Conservation (phyloP, 2,329 filamentous ascomycete species). For the Ceratocystis ficicola region DNA sequence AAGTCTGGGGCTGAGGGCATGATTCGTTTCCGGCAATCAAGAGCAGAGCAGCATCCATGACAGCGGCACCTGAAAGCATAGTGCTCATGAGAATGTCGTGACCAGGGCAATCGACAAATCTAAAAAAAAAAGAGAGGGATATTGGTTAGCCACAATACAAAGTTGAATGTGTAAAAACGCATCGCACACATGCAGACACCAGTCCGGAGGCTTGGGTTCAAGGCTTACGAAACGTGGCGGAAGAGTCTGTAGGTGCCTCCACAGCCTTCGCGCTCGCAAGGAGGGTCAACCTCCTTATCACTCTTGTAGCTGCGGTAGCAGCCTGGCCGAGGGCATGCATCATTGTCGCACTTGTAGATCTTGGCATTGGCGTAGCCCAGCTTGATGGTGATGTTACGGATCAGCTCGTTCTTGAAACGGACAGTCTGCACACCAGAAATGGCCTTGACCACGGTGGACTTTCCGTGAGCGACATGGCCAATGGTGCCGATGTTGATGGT, state of each 20-base stretch:
- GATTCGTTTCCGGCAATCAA: constrained; percentile 97
- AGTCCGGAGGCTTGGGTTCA: background rate
- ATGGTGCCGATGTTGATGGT: constrained; percentile 99
- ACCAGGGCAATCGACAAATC: constrained; percentile 95
- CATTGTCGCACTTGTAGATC: constrained; percentile 96
- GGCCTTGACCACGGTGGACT: constrained; percentile 97
- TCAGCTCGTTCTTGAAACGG: constrained; percentile 98
- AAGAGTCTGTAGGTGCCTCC: constrained; percentile 74
- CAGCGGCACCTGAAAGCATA: constrained; percentile 97
- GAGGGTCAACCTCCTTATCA: constrained; percentile 95
- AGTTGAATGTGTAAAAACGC: no score
- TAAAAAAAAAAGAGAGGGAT: constrained; percentile 29
- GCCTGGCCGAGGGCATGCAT: constrained; percentile 78
- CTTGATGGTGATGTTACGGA: constrained; percentile 99
- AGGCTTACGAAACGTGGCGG: constrained; percentile 81
- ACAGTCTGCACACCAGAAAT: constrained; percentile 98
- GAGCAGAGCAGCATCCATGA: constrained; percentile 97
- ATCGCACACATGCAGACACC: no score
- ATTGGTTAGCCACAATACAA: constrained; percentile 24
- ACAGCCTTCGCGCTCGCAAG: constrained; percentile 89
- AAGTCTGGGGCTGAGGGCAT: constrained; percentile 95
- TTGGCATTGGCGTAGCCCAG: constrained; percentile 98
- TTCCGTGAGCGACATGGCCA: constrained; percentile 96
- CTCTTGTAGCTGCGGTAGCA: constrained; percentile 98
- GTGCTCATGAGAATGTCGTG: constrained; percentile 99